Conservation (phyloP, 1,139 yeast genomes). For the Scheffersomyces parashehatae region DNA sequence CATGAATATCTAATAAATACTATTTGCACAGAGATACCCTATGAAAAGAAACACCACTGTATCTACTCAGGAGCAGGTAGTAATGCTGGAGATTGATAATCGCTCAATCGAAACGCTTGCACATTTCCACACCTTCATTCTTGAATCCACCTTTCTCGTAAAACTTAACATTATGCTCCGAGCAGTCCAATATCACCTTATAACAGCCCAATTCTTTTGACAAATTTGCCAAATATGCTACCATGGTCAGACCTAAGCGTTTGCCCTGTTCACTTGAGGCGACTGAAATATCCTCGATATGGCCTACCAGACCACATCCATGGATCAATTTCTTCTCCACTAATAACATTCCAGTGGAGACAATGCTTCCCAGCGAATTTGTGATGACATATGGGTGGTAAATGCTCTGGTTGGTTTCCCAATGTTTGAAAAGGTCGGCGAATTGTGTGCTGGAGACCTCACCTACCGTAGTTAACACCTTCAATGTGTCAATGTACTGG, state of each 20-base stretch:
- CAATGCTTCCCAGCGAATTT: constrained; percentile 46
- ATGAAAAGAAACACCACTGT: too few relatives aligned
- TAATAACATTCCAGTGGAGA: constrained; percentile 48
- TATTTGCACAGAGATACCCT: too few relatives aligned
- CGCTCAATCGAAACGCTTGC: constrained; percentile 20
- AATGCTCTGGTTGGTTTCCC: constrained; percentile 46
- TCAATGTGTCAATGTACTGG: constrained; percentile 51
- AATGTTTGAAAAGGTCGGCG: constrained; percentile 41
- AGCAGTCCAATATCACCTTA: constrained; percentile 88
- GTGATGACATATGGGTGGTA: constrained; percentile 66
- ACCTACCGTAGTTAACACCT: constrained; percentile 67
- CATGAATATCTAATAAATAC: too few relatives aligned
- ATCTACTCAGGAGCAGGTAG: too few relatives aligned
- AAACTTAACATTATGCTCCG: constrained; percentile 75
- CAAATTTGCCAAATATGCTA: constrained; percentile 58
- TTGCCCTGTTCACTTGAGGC: constrained; percentile 77
- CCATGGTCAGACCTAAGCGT: constrained; percentile 69
- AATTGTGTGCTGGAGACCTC: constrained; percentile 47
- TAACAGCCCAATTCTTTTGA: constrained; percentile 72
- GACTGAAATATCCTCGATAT: constrained; percentile 93
- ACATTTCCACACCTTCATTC: constrained; percentile 77
- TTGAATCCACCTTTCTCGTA: constrained; percentile 82
- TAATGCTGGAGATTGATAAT: too few relatives aligned
- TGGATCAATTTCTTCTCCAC: constrained; percentile 72
- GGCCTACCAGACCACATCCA: constrained; percentile 83